These are phyloP conservation scores for Solanum ossicruentum DNA, from an alignment of 257 asterid genomes.

Conservation along the genomic window DNA sequence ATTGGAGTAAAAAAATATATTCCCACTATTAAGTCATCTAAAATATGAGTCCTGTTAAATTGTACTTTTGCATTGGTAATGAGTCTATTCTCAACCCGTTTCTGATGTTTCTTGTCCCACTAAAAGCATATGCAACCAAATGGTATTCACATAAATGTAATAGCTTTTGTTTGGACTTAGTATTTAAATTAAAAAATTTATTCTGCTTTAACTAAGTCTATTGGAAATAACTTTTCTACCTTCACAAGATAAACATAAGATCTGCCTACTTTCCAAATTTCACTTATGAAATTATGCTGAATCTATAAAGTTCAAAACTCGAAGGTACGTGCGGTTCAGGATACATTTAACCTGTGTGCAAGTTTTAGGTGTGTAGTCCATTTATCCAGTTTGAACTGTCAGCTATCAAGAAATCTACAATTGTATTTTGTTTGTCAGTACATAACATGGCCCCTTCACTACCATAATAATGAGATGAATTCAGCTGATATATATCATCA, in stretches of 20 bases:
- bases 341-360: neutral
- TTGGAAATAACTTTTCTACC: no score
- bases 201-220: neutral
- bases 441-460: neutral
- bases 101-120: neutral
- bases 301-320: neutral
- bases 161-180: neutral
- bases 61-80: neutral
- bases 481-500: neutral
- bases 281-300: neutral
- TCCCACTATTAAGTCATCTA: neutral
- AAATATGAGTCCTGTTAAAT: neutral
- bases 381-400: neutral
- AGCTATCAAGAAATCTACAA: neutral
- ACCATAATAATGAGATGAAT: neutral
- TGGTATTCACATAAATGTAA: neutral
- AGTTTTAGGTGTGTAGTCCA: neutral
- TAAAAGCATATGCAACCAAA: neutral
- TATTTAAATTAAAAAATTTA: neutral
- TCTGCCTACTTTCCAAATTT: no score
- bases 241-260: no score
- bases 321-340: neutral
- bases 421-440: neutral
- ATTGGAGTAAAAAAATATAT: neutral
- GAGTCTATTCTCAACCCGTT: neutral